Base-by-base conservation (phyloP, 225 moss, liverwort and hornwort genomes). In the Sphagnum contortum region DNA sequence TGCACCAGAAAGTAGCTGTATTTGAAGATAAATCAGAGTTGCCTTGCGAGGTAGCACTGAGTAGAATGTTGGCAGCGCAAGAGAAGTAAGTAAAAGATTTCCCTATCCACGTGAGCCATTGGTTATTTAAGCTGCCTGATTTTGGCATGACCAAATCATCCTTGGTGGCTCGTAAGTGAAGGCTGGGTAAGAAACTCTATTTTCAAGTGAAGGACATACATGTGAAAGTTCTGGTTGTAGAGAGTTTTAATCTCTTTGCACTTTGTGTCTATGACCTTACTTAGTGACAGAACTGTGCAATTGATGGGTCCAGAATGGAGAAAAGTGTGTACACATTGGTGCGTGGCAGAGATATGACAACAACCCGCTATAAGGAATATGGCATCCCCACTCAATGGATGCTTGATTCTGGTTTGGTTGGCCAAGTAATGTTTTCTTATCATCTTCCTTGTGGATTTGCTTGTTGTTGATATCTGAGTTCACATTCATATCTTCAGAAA, bases 271-370 rank as follows among this genome's bases (percentile, higher is more conserved):
- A 29, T 29, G 29, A 29, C 29, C 29, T 29, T 29, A 29, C 29
- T 29, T 29, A 29, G 29, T 29, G 29, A 29, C 29, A 29, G 29
- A 29, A 29, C 5, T 11, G 46, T 45, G 63, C 7, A n/a, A 48
- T 63, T 29, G 44, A 12, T 29, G 29, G 29, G 46, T 47, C 13
- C 77, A 86, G 86, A 70, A 82, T 87, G 55, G 87, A 87, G 73
- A 73, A 80, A 68, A 80, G 80, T 75, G 87, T 87, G 2, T 87
- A 69, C 75, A 83, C 75, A 44, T 68, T 87, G 1, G 61, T 87
- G 6, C 66, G 87, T 59, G 83, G 80, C n/a, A 75, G 87, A 60
- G 87, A 87, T 46, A 87, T 83, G 83, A 80, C 80, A 2, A 63
- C 80, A 57, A 77, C 83, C 45, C 79, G 87, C 9, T 83, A 80